phyloP scores from a whole-genome alignment of 495 filamentous ascomycete genomes.

The Coniosporium apollinis region DNA sequence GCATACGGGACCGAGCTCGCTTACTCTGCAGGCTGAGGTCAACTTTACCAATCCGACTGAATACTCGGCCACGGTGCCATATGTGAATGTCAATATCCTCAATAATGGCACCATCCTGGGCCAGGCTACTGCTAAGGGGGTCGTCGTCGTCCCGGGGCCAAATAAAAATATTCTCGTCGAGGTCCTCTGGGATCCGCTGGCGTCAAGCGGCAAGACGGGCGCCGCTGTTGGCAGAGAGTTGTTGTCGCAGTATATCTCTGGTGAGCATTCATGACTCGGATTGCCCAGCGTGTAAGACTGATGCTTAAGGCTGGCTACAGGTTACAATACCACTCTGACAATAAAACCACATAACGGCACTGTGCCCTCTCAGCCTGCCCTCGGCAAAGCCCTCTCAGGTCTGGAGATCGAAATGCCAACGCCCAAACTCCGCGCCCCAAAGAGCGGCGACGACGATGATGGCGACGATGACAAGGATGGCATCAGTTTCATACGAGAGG shows the following conservation, averaged over 20 bases:
- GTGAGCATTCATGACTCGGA: constrained; percentile 24
- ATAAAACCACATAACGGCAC: constrained; percentile 48
- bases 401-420: constrained; percentile 51
- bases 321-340: constrained; percentile 60
- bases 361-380: constrained; percentile 53
- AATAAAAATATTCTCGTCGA: constrained; percentile 56
- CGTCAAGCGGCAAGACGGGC: constrained; percentile 40
- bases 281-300: not conserved
- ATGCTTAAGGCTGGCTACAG: constrained; percentile 20
- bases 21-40: constrained; percentile 49
- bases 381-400: constrained; percentile 55
- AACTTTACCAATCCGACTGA: constrained; percentile 82
- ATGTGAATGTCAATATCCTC: constrained; percentile 53
- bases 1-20: constrained; percentile 47
- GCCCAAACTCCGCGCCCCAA: constrained; percentile 43
- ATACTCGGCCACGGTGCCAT: constrained; percentile 68
- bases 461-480: constrained; percentile 22
- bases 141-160: constrained; percentile 44
- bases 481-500: constrained; percentile 60
- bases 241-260: constrained; percentile 73
- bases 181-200: constrained; percentile 55
- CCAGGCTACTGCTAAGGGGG: constrained; percentile 45
- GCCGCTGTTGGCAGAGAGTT: constrained; percentile 48
- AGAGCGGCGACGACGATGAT: constrained; percentile 28
- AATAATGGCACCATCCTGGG: constrained; percentile 60